Conservation (phyloP, 1,139 yeast species). For the Yamadazyma oceani region DNA sequence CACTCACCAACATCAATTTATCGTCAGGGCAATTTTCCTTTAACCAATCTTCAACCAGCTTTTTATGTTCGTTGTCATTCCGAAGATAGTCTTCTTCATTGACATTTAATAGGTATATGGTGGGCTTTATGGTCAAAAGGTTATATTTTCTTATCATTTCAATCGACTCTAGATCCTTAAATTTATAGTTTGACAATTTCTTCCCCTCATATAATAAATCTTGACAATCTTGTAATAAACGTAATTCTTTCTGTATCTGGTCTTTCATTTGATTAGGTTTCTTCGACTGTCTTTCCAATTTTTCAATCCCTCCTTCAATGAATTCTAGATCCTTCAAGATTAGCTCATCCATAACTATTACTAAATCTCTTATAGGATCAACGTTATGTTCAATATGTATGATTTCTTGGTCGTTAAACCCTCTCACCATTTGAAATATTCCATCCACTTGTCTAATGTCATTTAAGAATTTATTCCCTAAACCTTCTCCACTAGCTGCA, state of each 20-base stretch:
- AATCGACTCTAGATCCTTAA: constrained; percentile 55
- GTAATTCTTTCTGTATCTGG: constrained; percentile 41
- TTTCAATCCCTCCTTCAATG: constrained; percentile 55
- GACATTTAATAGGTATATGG: constrained; percentile 61
- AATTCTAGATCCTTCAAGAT: constrained; percentile 71
- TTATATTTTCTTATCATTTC: constrained; percentile 58
- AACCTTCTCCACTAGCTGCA: constrained; percentile 74
- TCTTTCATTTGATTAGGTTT: constrained; percentile 30
- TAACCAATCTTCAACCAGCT: constrained; percentile 52
- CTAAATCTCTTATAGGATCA: constrained; percentile 70
- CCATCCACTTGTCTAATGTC: constrained; percentile 78
- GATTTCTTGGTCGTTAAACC: constrained; percentile 65
- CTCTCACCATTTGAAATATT: constrained; percentile 68
- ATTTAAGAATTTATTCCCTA: constrained; percentile 71
- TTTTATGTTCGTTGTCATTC: constrained; percentile 46
- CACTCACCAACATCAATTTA: constrained; percentile 56
- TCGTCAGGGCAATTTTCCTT: constrained; percentile 55
- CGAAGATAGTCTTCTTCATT: constrained; percentile 52
- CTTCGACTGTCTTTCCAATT: constrained; percentile 42
- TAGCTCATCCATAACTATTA: constrained; percentile 69
- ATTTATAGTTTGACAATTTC: constrained; percentile 46
- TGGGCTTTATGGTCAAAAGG: constrained; percentile 70
- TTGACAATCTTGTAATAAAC: constrained; percentile 47
- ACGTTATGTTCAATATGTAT: constrained; percentile 63
- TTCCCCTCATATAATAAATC: constrained; percentile 59